Conservation (phyloP, 441 rosid species). For the Adansonia gregorii region DNA sequence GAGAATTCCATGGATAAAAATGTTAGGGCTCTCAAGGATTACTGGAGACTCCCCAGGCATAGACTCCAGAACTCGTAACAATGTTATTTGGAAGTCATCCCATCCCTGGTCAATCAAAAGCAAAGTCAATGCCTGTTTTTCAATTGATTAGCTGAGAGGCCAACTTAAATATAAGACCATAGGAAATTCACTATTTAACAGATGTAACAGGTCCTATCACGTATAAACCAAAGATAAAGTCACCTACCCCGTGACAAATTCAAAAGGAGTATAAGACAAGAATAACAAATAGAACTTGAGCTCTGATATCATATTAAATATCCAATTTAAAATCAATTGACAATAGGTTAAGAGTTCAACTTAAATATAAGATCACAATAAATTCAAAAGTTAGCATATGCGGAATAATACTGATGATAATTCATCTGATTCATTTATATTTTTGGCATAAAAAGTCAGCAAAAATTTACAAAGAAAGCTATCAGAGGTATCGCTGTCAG, state of each 20-base stretch:
- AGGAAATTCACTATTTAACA: not conserved
- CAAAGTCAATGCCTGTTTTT: not conserved
- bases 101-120: slow-evolving; percentile 59
- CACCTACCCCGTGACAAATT: not conserved
- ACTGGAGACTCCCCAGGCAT: slow-evolving; percentile 68
- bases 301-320: not conserved
- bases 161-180: not conserved
- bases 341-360: no score
- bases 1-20: slow-evolving; percentile 67
- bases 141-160: not conserved
- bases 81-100: slow-evolving; percentile 92
- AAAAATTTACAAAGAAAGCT: slow-evolving; percentile 3
- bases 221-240: not conserved
- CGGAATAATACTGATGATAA: not conserved
- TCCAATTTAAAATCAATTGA: not conserved
- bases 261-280: not conserved
- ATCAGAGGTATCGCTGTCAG: not conserved
- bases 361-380: not conserved
- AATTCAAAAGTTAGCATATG: not conserved
- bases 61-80: slow-evolving; percentile 80
- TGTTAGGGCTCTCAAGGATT: slow-evolving; percentile 58
- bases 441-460: slow-evolving; percentile 9
- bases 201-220: not conserved
- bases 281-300: not conserved
- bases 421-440: not conserved